These are phyloP conservation scores for Clonostachys sp. DNA, from an alignment of 2,329 filamentous ascomycete genomes.

Conservation along the genomic window DNA sequence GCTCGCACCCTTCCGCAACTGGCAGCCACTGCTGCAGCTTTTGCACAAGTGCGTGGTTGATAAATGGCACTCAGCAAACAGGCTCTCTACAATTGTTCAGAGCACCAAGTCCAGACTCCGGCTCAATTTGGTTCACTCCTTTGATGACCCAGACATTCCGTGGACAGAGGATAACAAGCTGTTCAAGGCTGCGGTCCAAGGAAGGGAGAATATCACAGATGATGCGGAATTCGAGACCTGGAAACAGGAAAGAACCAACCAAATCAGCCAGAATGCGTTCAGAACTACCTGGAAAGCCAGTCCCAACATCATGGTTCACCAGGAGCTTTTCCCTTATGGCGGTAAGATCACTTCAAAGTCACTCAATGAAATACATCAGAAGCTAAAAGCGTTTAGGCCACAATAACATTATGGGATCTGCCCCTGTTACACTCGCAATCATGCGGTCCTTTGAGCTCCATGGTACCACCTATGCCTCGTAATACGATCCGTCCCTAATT, in stretches of 20 bases:
- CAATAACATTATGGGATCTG: conserved; percentile 63
- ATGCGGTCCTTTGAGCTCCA: conserved; percentile 56
- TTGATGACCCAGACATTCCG: conserved; percentile 78
- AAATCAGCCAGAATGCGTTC: conserved; percentile 40
- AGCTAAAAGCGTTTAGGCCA: conserved; percentile 46
- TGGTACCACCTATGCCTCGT: conserved; percentile 18
- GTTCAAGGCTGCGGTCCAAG: conserved; percentile 55
- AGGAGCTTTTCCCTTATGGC: conserved; percentile 50
- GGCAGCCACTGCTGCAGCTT: conserved; percentile 58
- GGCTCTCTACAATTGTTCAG: conserved; percentile 55
- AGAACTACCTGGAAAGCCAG: conserved; percentile 37
- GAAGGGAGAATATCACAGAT: conserved; percentile 31
- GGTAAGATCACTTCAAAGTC: conserved; percentile 32
- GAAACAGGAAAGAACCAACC: conserved; percentile 39
- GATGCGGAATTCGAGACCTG: conserved; percentile 30
- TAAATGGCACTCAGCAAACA: conserved; percentile 69
- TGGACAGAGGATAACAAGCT: conserved; percentile 64
- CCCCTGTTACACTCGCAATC: conserved; percentile 59
- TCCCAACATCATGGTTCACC: conserved; percentile 42
- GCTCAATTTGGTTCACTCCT: conserved; percentile 73
- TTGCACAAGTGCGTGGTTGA: conserved; percentile 67
- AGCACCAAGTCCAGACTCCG: conserved; percentile 50
- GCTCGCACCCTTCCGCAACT: conserved; percentile 66
- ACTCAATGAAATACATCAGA: not conserved
- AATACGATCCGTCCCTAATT: too few species aligned